These are phyloP conservation scores for Fusarium anguioides DNA, from an alignment of 2,329 filamentous ascomycete species.

Conservation along the genomic window DNA sequence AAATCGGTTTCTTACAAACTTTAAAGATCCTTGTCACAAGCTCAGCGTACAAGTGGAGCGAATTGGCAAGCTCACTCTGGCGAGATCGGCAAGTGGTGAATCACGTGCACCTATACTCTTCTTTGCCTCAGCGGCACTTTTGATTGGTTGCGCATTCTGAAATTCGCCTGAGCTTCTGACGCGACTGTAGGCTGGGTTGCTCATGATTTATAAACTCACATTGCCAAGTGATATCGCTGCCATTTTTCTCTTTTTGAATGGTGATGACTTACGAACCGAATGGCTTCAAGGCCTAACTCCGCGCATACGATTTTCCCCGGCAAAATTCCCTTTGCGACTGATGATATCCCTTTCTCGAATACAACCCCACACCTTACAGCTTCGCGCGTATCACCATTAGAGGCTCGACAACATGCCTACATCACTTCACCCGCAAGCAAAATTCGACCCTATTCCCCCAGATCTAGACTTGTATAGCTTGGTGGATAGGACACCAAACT, in stretches of 20 bases:
- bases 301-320: not conserved
- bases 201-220: slow-evolving; percentile 4
- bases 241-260: slow-evolving; percentile 13
- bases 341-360: not conserved
- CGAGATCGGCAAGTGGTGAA: not conserved
- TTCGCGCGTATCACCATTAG: slow-evolving; percentile 8
- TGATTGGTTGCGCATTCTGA: slow-evolving; percentile 40
- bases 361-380: slow-evolving; percentile 11
- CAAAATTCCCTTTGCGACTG: not conserved
- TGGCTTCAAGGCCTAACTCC: slow-evolving; percentile 13
- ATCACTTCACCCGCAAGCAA: slow-evolving; percentile 80
- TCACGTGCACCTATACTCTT: slow-evolving; percentile 30
- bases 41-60: not conserved
- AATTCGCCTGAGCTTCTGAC: slow-evolving; percentile 13
- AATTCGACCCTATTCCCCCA: slow-evolving; percentile 91
- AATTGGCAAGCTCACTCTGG: slow-evolving; percentile 1
- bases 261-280: not conserved
- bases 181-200: slow-evolving; percentile 10
- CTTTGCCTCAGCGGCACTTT: not conserved
- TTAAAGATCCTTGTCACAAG: slow-evolving; percentile 18
- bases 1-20: slow-evolving; percentile 18
- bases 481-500: slow-evolving; percentile 83
- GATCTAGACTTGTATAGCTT: slow-evolving; percentile 81
- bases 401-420: slow-evolving; percentile 71
- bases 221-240: not conserved